Evolutionary conservation across 306 rosid genomes (phyloP), one percentile per base, ranked within the genome.

Genomic region (Senna siamea): DNA sequence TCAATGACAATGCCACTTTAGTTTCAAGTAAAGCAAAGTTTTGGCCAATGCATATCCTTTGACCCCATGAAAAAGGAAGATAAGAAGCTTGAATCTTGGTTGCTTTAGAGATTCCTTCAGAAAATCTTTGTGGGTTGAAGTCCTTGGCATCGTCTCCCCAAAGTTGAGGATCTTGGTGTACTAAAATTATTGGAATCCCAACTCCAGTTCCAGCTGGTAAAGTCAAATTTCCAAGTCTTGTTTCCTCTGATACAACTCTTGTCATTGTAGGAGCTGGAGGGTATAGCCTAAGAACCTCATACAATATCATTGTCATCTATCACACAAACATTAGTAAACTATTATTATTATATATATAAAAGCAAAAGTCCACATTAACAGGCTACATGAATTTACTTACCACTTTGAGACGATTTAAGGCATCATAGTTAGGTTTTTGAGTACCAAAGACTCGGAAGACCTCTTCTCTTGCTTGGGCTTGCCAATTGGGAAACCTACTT

Each of bases 401-500:
- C 0, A 47, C 38, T 80, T 63, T 80, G 4, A 84, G 54, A 19
- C 43, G 73, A 13, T 18, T 11, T 40, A 80, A 64, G 1, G 69
- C 76, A 43, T 76, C 72, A 2, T 20, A 80, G 3, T 78, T 63
- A 10, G 72, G 87, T 1, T 60, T 54, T 2, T 55, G 41, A 56
- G 51, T 17, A 17, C 85, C 79, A 34, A 80, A 80, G 3, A 26
- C 35, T 58, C 8, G 61, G 13, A 52, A 7, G 12, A 77, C 79
- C 58, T 83, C 87, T 9, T 71, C 57, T 66, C 87, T 79, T 13
- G 84, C 87, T 17, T 34, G 11, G 3, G 69, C 61, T 65, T 83
- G 83, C 83, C 87, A 79, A 5, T 66, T 20, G 20, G 43, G 72
- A 53, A 52, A 60, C 38, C 22, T 41, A 1, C 76, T 59, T 2